phyloP scores from a whole-genome alignment of 1,284 basidiomycete species.

The Caloboletus inedulis region DNA sequence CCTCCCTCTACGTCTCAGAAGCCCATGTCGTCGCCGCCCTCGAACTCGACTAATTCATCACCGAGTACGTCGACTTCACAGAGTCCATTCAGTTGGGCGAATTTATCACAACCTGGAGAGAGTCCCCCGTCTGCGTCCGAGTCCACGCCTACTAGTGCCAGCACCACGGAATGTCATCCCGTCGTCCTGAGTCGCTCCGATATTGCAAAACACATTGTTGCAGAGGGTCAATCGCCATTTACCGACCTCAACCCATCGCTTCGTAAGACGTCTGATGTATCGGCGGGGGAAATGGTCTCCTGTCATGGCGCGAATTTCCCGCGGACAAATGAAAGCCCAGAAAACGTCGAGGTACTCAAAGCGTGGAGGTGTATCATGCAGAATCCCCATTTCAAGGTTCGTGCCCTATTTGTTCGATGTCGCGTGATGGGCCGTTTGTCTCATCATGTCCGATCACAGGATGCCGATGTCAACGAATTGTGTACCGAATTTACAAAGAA shows the following conservation, averaged over 20 bases:
- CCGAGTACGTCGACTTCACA: conserved; percentile 38
- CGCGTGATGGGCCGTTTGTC: background rate
- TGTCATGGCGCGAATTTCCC: conserved; percentile 65
- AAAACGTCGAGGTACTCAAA: conserved; percentile 70
- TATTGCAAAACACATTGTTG: conserved; percentile 45
- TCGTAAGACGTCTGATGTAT: conserved; percentile 26
- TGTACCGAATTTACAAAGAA: conserved; percentile 75
- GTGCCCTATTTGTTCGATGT: conserved; percentile 24
- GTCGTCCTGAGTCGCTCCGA: conserved; percentile 51
- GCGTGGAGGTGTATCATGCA: conserved; percentile 74
- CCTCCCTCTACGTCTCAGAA: conserved; percentile 17
- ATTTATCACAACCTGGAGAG: conserved; percentile 23
- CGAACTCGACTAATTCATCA: conserved; percentile 25
- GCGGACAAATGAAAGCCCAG: conserved; percentile 61
- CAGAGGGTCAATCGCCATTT: conserved; percentile 46
- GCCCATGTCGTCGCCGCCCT: conserved; percentile 23
- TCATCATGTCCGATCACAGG: conserved; percentile 38
- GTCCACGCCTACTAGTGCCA: conserved; percentile 9
- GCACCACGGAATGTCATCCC: conserved; percentile 38
- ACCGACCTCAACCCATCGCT: conserved; percentile 37
- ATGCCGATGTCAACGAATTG: conserved; percentile 70
- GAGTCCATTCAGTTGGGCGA: conserved; percentile 39
- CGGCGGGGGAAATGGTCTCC: conserved; percentile 47
- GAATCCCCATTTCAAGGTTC: conserved; percentile 68
- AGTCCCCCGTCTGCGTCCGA: conserved; percentile 32